phyloP scores from a whole-genome alignment of 176 grass and related monocot species.

The Bothriochloa decipiens region DNA sequence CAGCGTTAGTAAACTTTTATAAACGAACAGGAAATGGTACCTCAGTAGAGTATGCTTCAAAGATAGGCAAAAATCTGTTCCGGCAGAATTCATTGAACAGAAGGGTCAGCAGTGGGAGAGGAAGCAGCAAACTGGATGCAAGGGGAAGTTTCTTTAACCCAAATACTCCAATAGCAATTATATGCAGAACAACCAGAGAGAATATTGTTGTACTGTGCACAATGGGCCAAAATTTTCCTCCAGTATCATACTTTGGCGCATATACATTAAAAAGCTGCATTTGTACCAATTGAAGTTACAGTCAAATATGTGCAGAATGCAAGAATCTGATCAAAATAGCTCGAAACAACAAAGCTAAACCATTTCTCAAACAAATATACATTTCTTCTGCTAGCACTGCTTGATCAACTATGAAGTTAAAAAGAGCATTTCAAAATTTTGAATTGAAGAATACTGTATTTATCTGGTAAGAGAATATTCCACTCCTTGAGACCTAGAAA shows the following conservation, averaged over 20 bases:
- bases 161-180: slow-evolving; percentile 84
- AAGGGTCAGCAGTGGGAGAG: slow-evolving; percentile 77
- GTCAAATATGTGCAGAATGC: slow-evolving; percentile 8
- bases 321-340: neutral
- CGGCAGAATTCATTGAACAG: slow-evolving; percentile 87
- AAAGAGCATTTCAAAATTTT: neutral
- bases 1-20: neutral
- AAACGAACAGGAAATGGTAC: slow-evolving; percentile 39
- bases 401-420: neutral
- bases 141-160: slow-evolving; percentile 86
- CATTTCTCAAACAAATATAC: neutral
- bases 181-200: slow-evolving; percentile 82
- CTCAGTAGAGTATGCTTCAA: slow-evolving; percentile 80
- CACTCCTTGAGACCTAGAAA: neutral
- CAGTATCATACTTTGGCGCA: slow-evolving; percentile 85
- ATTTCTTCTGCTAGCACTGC: neutral
- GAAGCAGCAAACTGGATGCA: slow-evolving; percentile 73
- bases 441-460: neutral
- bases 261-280: slow-evolving; percentile 90
- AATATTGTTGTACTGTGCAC: slow-evolving; percentile 88
- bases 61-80: slow-evolving; percentile 84
- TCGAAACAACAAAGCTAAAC: neutral
- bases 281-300: slow-evolving; percentile 37
- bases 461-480: slow-evolving; percentile 15
- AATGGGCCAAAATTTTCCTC: slow-evolving; percentile 89